Base-by-base conservation (phyloP, 768 basidiomycete genomes). In the Suillus sp. region DNA sequence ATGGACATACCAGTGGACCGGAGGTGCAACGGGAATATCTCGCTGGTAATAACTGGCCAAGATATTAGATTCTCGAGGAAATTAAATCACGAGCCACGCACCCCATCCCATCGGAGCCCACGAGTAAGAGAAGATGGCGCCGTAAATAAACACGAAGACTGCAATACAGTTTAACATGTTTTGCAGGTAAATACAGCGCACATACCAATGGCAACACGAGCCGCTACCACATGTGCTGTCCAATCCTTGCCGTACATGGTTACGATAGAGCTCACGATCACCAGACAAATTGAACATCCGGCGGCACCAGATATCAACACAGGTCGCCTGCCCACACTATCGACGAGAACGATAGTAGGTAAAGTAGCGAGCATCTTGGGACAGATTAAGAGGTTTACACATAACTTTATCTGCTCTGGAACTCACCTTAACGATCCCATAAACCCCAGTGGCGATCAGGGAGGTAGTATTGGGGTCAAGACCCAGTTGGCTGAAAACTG, bases 11-110 rank as follows among this genome's bases (percentile, higher is more conserved):
- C 79, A 16, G 78, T 80, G 8, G 78, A 75, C 34, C 79, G 69
- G 16, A 79, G 72, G 50, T 79, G 77, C 42, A 80, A 63, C n/a
- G 79, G 79, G 51, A 80, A 80, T 38, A 80, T 70, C 64, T 80
- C 79, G 34, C 74, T 75, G 14, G 79, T 78, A 53, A 80, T 71
- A 13, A 80, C 76, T 73, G 66, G 14, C 5, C n/a, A 64, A 64
- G 59, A 10, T 43, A 51, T 18, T 40, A 55, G 27, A 57, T 53
- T 35, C 67, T 69, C 50, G 63, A 57, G 40, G 25, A 10, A 40
- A 3, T 18, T 18, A 9, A 40, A 64, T 25, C 22, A 4, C 14
- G 58, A 32, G 22, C 38, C 55, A 27, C 65, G 9, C 64, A 73
- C 69, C 67, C 67, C 70, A 73, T 37, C 74, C 74, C 59, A 71